Conservation (phyloP, 257 asterid genomes). For the Lantana camara region DNA sequence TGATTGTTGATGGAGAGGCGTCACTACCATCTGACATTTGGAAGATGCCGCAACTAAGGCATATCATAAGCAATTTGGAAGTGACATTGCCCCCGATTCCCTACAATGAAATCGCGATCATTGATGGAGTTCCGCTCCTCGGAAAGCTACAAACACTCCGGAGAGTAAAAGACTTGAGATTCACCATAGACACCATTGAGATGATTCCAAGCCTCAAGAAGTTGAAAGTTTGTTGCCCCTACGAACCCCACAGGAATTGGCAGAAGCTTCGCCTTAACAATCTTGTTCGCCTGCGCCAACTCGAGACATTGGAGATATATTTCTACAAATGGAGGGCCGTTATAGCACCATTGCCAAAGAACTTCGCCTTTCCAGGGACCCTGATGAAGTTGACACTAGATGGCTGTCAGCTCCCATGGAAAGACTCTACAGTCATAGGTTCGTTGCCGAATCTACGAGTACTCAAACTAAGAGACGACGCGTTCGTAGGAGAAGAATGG, state of each 20-base stretch:
- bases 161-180: background rate
- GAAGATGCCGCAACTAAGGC: background rate
- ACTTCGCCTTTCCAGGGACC: background rate
- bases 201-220: background rate
- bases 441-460: background rate
- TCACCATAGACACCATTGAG: background rate
- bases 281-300: background rate
- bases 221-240: background rate
- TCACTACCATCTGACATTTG: background rate
- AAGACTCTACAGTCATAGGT: background rate
- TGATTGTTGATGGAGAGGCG: background rate
- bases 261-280: background rate
- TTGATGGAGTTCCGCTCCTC: too few relatives aligned
- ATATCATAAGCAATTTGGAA: too few relatives aligned
- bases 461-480: background rate
- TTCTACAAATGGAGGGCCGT: background rate
- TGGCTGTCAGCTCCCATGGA: background rate
- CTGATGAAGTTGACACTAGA: background rate
- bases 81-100: background rate
- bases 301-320: background rate
- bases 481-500: background rate
- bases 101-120: too few relatives aligned
- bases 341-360: background rate
- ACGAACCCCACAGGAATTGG: background rate
- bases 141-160: background rate